phyloP scores from a whole-genome alignment of 306 rosid genomes.

The Malus sieversii region DNA sequence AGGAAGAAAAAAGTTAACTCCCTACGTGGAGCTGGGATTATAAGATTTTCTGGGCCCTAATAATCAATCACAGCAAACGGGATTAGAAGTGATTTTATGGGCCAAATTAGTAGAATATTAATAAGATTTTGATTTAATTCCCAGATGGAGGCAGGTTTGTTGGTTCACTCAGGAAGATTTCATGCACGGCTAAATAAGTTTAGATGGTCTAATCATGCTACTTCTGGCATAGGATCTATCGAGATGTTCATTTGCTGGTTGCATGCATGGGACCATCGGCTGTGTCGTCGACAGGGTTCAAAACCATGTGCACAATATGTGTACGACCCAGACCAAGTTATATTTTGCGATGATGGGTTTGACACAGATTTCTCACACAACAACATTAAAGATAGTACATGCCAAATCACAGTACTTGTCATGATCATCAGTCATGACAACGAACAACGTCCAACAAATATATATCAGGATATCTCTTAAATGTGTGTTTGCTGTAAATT shows the following conservation, averaged over 20 bases:
- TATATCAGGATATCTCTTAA: not conserved
- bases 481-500: not conserved
- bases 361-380: slow-evolving; percentile 12
- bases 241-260: not conserved
- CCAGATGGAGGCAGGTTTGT: slow-evolving; percentile 19
- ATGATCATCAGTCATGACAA: not conserved
- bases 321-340: slow-evolving; percentile 21
- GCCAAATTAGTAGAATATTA: slow-evolving; percentile 27
- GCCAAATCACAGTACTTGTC: not conserved
- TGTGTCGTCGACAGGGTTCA: not conserved
- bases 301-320: slow-evolving; percentile 18
- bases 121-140: slow-evolving; percentile 16
- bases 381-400: not conserved
- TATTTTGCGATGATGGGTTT: slow-evolving; percentile 11
- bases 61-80: not conserved
- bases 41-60: slow-evolving; percentile 49
- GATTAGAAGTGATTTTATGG: slow-evolving; percentile 32
- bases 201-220: slow-evolving; percentile 32
- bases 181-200: not conserved
- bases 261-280: slow-evolving; percentile 42
- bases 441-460: not conserved
- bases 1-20: not conserved
- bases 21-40: not conserved
- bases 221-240: slow-evolving; percentile 7
- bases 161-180: not conserved